Evolutionary conservation across 2,329 filamentous ascomycete species (phyloP).

Genomic region (Aspergillus candidus): DNA sequence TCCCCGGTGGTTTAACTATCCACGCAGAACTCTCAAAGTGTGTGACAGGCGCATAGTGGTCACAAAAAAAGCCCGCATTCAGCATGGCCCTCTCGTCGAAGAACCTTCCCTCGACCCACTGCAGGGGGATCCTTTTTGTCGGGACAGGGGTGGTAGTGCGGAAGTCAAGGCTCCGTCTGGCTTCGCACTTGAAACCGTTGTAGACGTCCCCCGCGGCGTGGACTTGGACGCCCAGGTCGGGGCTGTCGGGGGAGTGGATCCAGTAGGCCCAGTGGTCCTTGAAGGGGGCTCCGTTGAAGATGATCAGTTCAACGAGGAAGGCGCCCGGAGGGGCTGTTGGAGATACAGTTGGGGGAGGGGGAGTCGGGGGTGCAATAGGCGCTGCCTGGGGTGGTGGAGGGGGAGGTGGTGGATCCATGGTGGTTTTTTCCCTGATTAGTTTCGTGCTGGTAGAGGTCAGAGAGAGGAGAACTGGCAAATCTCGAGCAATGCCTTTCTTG

Average conservation of each 20-base stretch:
- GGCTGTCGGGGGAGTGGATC: constrained; percentile 13
- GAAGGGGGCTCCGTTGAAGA: constrained; percentile 29
- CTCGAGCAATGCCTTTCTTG: no score
- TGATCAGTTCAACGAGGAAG: constrained; percentile 25
- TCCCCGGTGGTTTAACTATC: constrained; percentile 10
- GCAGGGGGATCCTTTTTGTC: constrained; percentile 21
- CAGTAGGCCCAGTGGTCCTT: constrained; percentile 36
- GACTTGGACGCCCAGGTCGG: constrained; percentile 22
- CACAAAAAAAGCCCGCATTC: constrained; percentile 14
- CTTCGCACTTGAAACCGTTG: constrained; percentile 27
- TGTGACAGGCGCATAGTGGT: constrained; percentile 20
- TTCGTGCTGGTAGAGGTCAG: no score
- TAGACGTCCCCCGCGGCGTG: constrained; percentile 29
- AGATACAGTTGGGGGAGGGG: no score
- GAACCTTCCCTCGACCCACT: constrained; percentile 23
- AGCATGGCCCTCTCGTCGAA: constrained; percentile 23
- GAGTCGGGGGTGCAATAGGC: no score
- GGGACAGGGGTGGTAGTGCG: constrained; percentile 8
- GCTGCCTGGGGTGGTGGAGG: no score
- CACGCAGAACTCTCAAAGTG: constrained; percentile 20
- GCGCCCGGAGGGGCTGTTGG: constrained; percentile 7
- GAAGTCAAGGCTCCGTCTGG: constrained; percentile 25
- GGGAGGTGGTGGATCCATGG: no score
- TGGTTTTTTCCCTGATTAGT: no score
- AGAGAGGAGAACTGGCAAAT: no score